phyloP scores from a whole-genome alignment of 2,329 filamentous ascomycete species.

The Colletotrichum limetticola region DNA sequence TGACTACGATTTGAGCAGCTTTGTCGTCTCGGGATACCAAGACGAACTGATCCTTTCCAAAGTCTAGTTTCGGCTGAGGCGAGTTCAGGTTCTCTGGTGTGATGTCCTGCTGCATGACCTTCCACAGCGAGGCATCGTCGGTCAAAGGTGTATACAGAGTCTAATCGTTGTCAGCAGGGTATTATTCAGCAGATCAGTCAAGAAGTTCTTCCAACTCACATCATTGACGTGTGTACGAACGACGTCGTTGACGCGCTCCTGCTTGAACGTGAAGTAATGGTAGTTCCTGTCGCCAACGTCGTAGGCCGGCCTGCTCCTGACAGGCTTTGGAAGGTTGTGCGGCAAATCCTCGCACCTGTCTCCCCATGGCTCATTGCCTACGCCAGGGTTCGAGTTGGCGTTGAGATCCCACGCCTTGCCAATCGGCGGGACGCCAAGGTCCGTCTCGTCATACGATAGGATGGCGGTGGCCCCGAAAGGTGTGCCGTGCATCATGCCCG shows the following conservation, averaged over 20 bases:
- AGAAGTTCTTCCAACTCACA: neutral
- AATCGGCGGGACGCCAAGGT: conserved; percentile 17
- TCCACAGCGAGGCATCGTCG: conserved; percentile 33
- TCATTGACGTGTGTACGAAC: conserved; percentile 29
- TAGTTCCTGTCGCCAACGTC: conserved; percentile 34
- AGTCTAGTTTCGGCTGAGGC: conserved; percentile 20
- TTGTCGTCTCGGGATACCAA: conserved; percentile 35
- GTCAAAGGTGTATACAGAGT: conserved; percentile 33
- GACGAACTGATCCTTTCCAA: conserved; percentile 32
- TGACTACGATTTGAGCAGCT: conserved; percentile 39
- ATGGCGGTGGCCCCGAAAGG: conserved; percentile 34
- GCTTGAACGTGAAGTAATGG: conserved; percentile 32
- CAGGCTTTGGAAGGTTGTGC: conserved; percentile 36
- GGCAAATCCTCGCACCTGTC: conserved; percentile 35
- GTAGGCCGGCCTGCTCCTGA: conserved; percentile 34
- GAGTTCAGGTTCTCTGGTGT: conserved; percentile 26
- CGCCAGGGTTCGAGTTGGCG: conserved; percentile 3
- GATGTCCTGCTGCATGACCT: conserved; percentile 20
- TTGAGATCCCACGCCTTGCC: conserved; percentile 34
- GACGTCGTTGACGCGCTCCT: conserved; percentile 19
- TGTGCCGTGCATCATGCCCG: conserved; percentile 21
- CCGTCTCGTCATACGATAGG: conserved; percentile 35
- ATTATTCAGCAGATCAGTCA: neutral
- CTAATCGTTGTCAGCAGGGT: neutral
- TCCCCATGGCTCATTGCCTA: conserved; percentile 30